Evolutionary conservation across 495 filamentous ascomycete genomes (phyloP).

Genomic region (Venustampulla echinocandica): DNA sequence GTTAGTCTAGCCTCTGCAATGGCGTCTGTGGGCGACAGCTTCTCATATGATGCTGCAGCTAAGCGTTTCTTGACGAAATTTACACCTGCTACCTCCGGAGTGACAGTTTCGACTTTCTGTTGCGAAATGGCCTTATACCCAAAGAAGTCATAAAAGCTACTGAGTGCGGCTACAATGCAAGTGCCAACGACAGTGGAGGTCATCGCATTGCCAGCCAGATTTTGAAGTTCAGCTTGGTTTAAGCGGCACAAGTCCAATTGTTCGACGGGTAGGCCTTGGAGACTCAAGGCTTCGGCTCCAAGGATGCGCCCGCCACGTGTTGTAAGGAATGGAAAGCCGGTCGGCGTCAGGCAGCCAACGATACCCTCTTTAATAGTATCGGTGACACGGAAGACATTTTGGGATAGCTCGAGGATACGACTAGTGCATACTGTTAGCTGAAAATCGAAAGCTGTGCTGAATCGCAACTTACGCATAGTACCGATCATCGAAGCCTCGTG

Average conservation of each 20-base stretch:
- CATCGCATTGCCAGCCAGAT: conserved; percentile 84
- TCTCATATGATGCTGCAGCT: background rate
- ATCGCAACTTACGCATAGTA: conserved; percentile 50
- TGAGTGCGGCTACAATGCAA: conserved; percentile 47
- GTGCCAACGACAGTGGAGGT: conserved; percentile 62
- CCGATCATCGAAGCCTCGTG: conserved; percentile 44
- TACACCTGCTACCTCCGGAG: background rate
- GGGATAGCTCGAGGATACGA: conserved; percentile 58
- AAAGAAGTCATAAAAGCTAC: conserved; percentile 29
- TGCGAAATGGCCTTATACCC: background rate
- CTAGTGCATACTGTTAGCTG: conserved; percentile 25
- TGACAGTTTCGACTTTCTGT: background rate
- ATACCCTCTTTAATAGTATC: conserved; percentile 48
- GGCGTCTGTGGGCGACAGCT: background rate
- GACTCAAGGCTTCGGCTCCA: conserved; percentile 54
- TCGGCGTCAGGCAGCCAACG: conserved; percentile 62
- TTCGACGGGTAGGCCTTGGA: conserved; percentile 66
- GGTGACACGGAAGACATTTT: conserved; percentile 58
- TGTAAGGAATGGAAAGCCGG: conserved; percentile 54
- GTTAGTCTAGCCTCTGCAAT: conserved; percentile 27
- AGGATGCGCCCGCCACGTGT: conserved; percentile 53
- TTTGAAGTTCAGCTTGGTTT: conserved; percentile 53
- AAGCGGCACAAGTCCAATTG: conserved; percentile 56
- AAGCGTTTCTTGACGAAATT: too few relatives aligned
- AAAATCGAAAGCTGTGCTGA: conserved; percentile 3